Conservation (phyloP, 768 basidiomycete genomes). For the Myochromella boudieri region DNA sequence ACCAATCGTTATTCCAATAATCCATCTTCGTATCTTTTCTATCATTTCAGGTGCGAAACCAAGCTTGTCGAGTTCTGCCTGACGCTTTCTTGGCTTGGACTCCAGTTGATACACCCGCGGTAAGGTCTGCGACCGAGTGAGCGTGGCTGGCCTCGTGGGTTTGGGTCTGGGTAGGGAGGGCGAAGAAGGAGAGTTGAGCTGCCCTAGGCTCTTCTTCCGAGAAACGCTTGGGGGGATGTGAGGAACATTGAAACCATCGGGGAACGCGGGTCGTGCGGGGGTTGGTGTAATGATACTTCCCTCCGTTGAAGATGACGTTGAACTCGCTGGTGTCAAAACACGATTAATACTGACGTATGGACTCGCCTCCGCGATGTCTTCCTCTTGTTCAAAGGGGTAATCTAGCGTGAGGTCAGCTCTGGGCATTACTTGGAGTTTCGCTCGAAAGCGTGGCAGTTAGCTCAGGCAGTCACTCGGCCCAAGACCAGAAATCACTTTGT, state of each 20-base stretch:
- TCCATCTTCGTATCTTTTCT: constrained; percentile 61
- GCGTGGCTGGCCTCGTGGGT: constrained; percentile 14
- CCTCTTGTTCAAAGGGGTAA: constrained; percentile 23
- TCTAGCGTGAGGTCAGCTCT: constrained; percentile 20
- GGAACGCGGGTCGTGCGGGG: constrained; percentile 16
- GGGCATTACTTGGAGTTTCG: constrained; percentile 16
- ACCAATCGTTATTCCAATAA: constrained; percentile 67
- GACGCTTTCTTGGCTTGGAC: constrained; percentile 27
- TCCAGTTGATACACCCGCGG: constrained; percentile 36
- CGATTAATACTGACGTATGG: constrained; percentile 23
- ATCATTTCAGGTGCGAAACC: constrained; percentile 48
- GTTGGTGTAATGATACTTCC: constrained; percentile 20
- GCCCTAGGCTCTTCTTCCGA: constrained; percentile 20
- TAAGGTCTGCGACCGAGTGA: constrained; percentile 47
- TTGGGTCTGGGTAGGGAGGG: constrained; percentile 20
- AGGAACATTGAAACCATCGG: constrained; percentile 13
- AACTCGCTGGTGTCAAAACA: constrained; percentile 22
- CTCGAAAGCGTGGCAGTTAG: too few species aligned
- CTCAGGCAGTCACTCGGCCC: too few species aligned
- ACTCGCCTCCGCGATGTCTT: constrained; percentile 27
- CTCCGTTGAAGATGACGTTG: constrained; percentile 20
- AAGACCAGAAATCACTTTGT: too few species aligned
- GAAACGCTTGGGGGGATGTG: constrained; percentile 14
- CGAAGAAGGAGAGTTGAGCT: constrained; percentile 23
- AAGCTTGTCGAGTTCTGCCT: constrained; percentile 39